Percentiles rank a stretch among this genome's conserved stretches.
Evolutionary conservation across 1,139 yeast species (phyloP).

Genomic region (Lodderomyces beijingensis): DNA sequence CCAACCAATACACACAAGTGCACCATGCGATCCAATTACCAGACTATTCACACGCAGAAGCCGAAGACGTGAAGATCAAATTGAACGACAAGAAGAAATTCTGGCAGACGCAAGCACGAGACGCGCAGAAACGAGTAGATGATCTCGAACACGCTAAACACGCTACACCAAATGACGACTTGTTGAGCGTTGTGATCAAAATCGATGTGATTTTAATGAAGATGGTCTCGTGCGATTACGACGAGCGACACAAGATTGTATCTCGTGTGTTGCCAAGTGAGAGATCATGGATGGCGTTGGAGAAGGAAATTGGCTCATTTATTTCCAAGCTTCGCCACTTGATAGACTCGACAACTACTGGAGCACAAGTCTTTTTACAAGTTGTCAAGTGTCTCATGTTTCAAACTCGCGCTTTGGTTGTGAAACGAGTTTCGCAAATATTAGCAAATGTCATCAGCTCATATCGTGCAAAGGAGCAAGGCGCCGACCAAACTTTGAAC

Average conservation of each 20-base stretch:
- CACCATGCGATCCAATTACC: neutral
- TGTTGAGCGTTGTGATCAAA: slow-evolving; percentile 18
- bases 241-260: slow-evolving; percentile 28
- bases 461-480: slow-evolving; percentile 16
- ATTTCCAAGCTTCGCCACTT: slow-evolving; percentile 16
- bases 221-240: slow-evolving; percentile 31
- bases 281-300: slow-evolving; percentile 31
- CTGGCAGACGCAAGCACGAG: slow-evolving; percentile 17
- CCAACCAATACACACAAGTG: neutral
- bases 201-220: slow-evolving; percentile 31
- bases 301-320: slow-evolving; percentile 23
- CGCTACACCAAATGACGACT: neutral
- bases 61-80: slow-evolving; percentile 17
- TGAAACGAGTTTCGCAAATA: slow-evolving; percentile 27
- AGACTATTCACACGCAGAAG: slow-evolving; percentile 3
- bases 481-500: slow-evolving; percentile 14
- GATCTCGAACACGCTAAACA: neutral
- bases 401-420: slow-evolving; percentile 26
- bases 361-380: slow-evolving; percentile 19
- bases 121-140: neutral
- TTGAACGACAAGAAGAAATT: slow-evolving; percentile 21
- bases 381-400: slow-evolving; percentile 29
- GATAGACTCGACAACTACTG: slow-evolving; percentile 9
- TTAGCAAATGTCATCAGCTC: slow-evolving; percentile 22
- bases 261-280: slow-evolving; percentile 28